Evolutionary conservation across 257 asterid species (phyloP), one percentile per base, ranked within the genome.

Genomic region (Solanum bulbocastanum): DNA sequence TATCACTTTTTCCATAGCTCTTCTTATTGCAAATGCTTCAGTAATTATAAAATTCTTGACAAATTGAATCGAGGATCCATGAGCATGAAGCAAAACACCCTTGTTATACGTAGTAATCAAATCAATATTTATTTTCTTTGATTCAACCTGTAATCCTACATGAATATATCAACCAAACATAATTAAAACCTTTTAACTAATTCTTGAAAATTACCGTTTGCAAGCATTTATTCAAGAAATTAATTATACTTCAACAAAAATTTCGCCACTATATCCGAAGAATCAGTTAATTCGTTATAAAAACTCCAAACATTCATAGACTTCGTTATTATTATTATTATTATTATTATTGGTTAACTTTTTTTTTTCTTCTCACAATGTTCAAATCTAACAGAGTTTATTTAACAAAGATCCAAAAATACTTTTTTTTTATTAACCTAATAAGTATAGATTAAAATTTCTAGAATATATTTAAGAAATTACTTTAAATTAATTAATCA

Each of bases 241-340:
- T 6, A 10, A 1, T 18, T 18, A 6, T 56, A 56, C 0, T 52
- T 52, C 3, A 52, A 52, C 8, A 52, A 52, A 52, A 52, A 16
- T 0, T 2, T 56, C 18, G 2, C 0, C 65, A 56, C 10, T 52
- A 52, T 40, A 40, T 40, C 0, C 2, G 0, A 6, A 52, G 10
- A 18, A 3, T 56, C 10, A 7, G 1, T 18, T 56, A 56, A 18
- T 56, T 56, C n/a, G 8, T 18, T 56, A 56, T 56, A 2, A 56
- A 56, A 56, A 56, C 65, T 56, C 5, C 66, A 58, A 58, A 10
- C 1, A 42, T 42, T 10, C 46, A 3, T 42, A 42, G 12, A 42
- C 46, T 42, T 10, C 0, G 13, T 10, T 3, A 42, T 42, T 10
- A 7, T 18, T 1, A 56, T 56, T 18, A 7, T 52, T 46, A 46